phyloP scores from a whole-genome alignment of 805 yeast species.

The Yarrowia sp. region DNA sequence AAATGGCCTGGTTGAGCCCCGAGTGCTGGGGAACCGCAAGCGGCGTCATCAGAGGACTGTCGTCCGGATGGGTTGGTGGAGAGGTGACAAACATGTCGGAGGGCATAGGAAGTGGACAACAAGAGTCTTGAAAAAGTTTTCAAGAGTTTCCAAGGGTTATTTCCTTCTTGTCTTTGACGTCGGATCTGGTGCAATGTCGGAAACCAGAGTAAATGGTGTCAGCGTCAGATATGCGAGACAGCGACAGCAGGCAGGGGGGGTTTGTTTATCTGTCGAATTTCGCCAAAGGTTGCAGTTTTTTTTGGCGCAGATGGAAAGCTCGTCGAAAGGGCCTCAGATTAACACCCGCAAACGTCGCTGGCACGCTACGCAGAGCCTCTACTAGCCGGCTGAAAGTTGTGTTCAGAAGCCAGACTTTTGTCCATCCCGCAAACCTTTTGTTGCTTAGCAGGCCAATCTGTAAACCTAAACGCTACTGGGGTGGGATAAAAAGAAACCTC shows the following conservation, averaged over 20 bases:
- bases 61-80: constrained; percentile 30
- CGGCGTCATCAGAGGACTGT: constrained; percentile 30
- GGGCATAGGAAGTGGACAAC: too few relatives aligned
- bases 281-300: neutral
- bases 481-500: neutral
- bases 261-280: constrained; percentile 8
- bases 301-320: neutral
- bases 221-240: constrained; percentile 37
- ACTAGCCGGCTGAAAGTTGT: neutral
- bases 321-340: neutral
- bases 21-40: constrained; percentile 24
- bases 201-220: constrained; percentile 12
- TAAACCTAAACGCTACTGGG: neutral
- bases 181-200: constrained; percentile 29
- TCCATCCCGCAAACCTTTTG: constrained; percentile 24
- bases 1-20: constrained; percentile 24
- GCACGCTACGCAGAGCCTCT: neutral
- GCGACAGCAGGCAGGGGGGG: constrained; percentile 34
- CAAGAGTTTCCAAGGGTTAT: too few relatives aligned
- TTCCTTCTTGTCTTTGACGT: constrained; percentile 1
- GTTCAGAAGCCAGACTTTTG: neutral
- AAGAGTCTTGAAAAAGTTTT: neutral
- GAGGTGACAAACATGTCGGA: constrained; percentile 16
- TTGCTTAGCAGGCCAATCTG: constrained; percentile 22
- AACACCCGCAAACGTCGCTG: neutral